A percentile compares a stretch with the other conserved stretches of the same genome.
phyloP scores from a whole-genome alignment of 257 asterid species.

The Plantago ovata region DNA sequence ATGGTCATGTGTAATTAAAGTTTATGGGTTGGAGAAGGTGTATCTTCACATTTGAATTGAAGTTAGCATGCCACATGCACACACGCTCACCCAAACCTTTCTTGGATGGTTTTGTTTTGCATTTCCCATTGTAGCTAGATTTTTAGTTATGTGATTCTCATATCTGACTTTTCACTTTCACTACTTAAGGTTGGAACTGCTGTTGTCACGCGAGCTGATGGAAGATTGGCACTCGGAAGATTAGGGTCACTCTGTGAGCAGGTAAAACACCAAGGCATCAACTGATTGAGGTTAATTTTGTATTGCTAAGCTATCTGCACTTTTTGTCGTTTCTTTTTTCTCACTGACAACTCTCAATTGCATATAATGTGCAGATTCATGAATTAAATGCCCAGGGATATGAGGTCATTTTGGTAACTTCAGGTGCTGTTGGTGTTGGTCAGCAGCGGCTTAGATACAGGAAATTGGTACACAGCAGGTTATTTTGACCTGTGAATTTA shows the following conservation, averaged over 20 bases:
- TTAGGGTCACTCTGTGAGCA: constrained; percentile 96
- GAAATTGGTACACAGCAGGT: constrained; percentile 85
- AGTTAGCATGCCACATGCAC: no score
- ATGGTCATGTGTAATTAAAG: no score
- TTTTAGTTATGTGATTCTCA: not conserved
- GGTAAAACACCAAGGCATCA: constrained; percentile 38
- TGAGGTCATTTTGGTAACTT: constrained; percentile 90
- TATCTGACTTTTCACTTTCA: constrained; percentile 13
- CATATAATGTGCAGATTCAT: constrained; percentile 62
- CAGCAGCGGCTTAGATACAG: constrained; percentile 90
- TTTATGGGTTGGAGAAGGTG: no score
- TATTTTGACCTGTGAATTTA: constrained; percentile 2
- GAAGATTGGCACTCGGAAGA: constrained; percentile 95
- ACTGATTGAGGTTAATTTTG: not conserved
- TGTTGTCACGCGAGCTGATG: constrained; percentile 66
- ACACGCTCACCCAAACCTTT: no score
- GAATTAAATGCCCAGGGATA: constrained; percentile 78
- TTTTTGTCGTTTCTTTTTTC: constrained; percentile 3
- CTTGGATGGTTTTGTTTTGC: not conserved
- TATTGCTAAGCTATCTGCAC: constrained; percentile 10
- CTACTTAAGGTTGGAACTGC: constrained; percentile 79
- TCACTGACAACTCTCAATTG: constrained; percentile 20
- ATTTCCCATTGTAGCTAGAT: no score
- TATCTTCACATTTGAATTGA: not conserved
- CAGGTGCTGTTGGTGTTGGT: constrained; percentile 99